Evolutionary conservation across 179 eudicot genomes (phyloP), one percentile per base, ranked within the genome.

Genomic region (Actinidia arguta): DNA sequence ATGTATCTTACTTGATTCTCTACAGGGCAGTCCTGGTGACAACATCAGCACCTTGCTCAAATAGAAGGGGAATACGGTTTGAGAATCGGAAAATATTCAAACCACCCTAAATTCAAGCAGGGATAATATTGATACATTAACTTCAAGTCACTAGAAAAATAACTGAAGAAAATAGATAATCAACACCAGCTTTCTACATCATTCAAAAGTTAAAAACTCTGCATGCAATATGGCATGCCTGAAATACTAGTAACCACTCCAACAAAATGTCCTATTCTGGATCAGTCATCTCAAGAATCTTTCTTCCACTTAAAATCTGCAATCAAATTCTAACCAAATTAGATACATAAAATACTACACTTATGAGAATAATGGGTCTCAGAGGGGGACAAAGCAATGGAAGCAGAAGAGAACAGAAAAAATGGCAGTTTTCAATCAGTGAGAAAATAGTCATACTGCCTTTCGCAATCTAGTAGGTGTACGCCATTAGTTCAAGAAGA

Each of bases 11-110:
- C 99, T 93, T 96, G 84, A 96, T 96, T 86, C 99, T 93, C 93
- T 92, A 95, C 84, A 85, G 25, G 62, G 98, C 97, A 86, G 98
- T 92, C 86, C 99, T 92, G 66, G 99, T 95, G 83, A 96, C 97
- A 82, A 96, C 99, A 91, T 96, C 99, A 85, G 98, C 99, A 80
- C 99, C 99, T 95, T 96, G 98, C 95, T 96, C 99, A 39, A 96
- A 96, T 61, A 95, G 93, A 88, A 96, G 98, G 31, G 99, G 99
- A 83, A 96, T 96, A 68, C 99, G 98, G 78, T 96, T 96, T 84
- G 99, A 98, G 83, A 95, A 96, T 63, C 99, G 95, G 85, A 96
- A 96, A 58, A 96, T 91, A 85, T 96, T 96, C 82, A 96, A 83
- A 73, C n/a, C n/a, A n/a, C 99, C 99, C 99, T 96, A 82, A 82